These are phyloP conservation scores for Oryza meridionalis DNA, from an alignment of 176 grass and related monocot genomes.

Conservation along the genomic window DNA sequence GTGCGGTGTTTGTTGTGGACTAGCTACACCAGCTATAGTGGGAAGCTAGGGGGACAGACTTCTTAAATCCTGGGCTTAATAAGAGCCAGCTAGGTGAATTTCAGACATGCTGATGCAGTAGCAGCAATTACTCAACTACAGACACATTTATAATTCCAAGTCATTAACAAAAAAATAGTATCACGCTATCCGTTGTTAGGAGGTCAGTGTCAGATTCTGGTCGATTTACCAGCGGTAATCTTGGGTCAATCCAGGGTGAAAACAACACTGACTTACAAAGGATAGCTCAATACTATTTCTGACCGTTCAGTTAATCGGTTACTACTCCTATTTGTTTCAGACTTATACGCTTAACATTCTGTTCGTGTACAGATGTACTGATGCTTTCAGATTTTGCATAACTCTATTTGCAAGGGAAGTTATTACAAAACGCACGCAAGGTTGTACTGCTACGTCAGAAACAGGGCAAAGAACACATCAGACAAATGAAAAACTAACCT, in stretches of 20 bases:
- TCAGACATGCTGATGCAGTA: not conserved
- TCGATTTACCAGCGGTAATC: slow-evolving; percentile 35
- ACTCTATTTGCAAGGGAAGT: not conserved
- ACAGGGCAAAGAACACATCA: not conserved
- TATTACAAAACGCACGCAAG: slow-evolving; percentile 6
- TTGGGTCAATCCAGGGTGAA: not conserved
- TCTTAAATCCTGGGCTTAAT: not conserved
- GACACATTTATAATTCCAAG: slow-evolving; percentile 5
- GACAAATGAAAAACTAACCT: not conserved
- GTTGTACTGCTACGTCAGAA: not conserved
- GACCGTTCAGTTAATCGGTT: not conserved
- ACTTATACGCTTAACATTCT: not conserved
- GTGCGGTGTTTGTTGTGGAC: not conserved
- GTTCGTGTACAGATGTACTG: not conserved
- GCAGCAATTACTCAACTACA: not conserved
- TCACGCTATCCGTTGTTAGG: not conserved
- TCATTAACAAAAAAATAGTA: slow-evolving; percentile 20
- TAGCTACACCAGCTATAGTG: not conserved
- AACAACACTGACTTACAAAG: not conserved
- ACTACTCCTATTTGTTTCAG: not conserved
- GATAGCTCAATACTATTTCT: not conserved
- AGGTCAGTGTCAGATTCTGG: slow-evolving; percentile 17
- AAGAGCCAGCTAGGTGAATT: slow-evolving; percentile 31
- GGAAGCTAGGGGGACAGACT: not conserved
- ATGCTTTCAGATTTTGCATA: not conserved